phyloP scores from a whole-genome alignment of 179 eudicot species.

The Heliamphora pulchella region DNA sequence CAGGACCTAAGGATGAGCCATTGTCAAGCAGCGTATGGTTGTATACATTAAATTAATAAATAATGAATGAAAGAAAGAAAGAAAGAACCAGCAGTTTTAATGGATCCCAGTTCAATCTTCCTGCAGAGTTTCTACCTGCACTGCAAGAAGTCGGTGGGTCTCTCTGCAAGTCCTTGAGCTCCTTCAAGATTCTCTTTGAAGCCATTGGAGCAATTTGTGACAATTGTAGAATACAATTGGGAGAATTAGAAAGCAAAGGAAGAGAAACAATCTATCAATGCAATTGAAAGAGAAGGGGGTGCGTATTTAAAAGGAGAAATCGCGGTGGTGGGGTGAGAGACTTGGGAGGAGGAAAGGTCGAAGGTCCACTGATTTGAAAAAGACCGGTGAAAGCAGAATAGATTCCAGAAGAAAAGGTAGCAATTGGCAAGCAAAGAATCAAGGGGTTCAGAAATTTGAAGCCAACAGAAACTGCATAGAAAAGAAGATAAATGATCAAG shows the following conservation, averaged over 20 bases:
- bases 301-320: conserved; percentile 9
- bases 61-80: not conserved
- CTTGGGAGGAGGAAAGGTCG: conserved; percentile 12
- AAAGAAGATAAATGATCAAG: not conserved
- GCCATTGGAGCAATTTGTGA: conserved; percentile 34
- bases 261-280: not conserved
- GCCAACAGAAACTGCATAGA: conserved; percentile 5
- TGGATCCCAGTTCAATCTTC: not conserved
- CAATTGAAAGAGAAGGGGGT: not conserved
- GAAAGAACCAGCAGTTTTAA: not conserved
- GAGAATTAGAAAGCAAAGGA: not conserved
- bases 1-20: conserved; percentile 37
- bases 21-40: not conserved
- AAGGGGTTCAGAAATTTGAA: conserved; percentile 12
- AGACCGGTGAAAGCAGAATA: not conserved
- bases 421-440: conserved; percentile 31
- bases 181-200: conserved; percentile 51
- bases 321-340: not conserved
- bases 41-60: not conserved
- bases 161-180: conserved; percentile 68
- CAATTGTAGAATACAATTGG: not conserved
- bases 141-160: conserved; percentile 83
- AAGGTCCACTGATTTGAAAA: conserved; percentile 16
- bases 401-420: conserved; percentile 20
- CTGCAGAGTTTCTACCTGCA: conserved; percentile 36